phyloP scores from a whole-genome alignment of 495 filamentous ascomycete genomes.

The Penicillium paxilli region DNA sequence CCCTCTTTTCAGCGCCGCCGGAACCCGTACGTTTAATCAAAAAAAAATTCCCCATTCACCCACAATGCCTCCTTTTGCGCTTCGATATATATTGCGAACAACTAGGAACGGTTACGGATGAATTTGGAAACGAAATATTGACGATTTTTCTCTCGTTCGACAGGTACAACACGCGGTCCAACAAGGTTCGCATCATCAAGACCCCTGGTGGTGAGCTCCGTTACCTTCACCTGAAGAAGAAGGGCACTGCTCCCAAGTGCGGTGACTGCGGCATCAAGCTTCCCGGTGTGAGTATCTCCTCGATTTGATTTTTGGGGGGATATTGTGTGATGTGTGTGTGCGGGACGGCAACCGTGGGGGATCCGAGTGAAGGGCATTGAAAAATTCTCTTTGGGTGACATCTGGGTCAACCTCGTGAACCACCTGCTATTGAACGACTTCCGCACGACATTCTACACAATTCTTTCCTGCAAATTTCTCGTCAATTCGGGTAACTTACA shows the following conservation, averaged over 20 bases:
- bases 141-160: constrained; percentile 26
- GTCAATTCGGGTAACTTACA: constrained; percentile 21
- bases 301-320: constrained; percentile 10
- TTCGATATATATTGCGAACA: constrained; percentile 17
- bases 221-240: constrained; percentile 98
- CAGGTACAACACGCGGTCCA: constrained; percentile 95
- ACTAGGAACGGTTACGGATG: constrained; percentile 11
- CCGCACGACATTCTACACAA: constrained; percentile 7
- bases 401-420: constrained; percentile 1
- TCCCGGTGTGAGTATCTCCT: constrained; percentile 74
- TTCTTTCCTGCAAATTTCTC: constrained; percentile 1
- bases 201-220: constrained; percentile 93
- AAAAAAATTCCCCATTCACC: constrained; percentile 22
- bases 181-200: constrained; percentile 94
- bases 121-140: constrained; percentile 32
- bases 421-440: constrained; percentile 6
- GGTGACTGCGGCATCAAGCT: constrained; percentile 98
- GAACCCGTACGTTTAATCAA: constrained; percentile 76
- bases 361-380: constrained; percentile 11
- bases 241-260: constrained; percentile 93
- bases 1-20: constrained; percentile 65
- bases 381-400: constrained; percentile 14
- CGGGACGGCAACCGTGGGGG: constrained; percentile 13
- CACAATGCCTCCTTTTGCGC: constrained; percentile 14
- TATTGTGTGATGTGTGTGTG: constrained; percentile 23